phyloP scores from a whole-genome alignment of 2,329 filamentous ascomycete species.

The Hypoxylon sp. region DNA sequence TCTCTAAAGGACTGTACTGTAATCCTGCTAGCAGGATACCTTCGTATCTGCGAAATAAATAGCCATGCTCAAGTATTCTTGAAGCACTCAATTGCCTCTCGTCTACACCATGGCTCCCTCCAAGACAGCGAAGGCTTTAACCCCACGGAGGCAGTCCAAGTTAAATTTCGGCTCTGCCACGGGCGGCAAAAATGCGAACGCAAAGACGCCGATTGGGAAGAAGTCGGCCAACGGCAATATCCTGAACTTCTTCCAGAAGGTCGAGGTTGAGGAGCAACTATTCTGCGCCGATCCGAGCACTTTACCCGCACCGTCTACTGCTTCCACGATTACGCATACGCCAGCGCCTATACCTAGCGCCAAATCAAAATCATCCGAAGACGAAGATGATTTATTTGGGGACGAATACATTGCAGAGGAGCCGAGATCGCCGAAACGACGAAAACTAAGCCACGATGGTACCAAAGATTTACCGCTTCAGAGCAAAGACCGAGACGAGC shows the following conservation, averaged over 20 bases:
- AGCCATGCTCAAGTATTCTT: not conserved
- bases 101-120: conserved; percentile 29
- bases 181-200: conserved; percentile 22
- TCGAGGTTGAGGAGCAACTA: conserved; percentile 66
- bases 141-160: conserved; percentile 42
- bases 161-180: conserved; percentile 41
- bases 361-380: conserved; percentile 35
- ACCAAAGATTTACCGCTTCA: conserved; percentile 7
- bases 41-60: not conserved
- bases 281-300: conserved; percentile 55
- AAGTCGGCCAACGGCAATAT: conserved; percentile 69
- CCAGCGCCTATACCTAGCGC: conserved; percentile 37
- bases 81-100: conserved; percentile 7
- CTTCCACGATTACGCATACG: not conserved
- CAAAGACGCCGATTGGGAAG: conserved; percentile 39
- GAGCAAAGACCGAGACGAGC: conserved; percentile 4
- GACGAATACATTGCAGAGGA: conserved; percentile 44
- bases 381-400: conserved; percentile 47
- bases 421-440: conserved; percentile 49
- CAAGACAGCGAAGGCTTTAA: conserved; percentile 31
- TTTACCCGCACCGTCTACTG: not conserved
- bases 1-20: not conserved
- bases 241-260: conserved; percentile 77
- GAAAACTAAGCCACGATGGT: conserved; percentile 49
- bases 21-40: no score